Percentiles rank a stretch among this genome's conserved stretches.
Evolutionary conservation across 139 green algal genomes (phyloP).

Genomic region (Chlorella sp.): DNA sequence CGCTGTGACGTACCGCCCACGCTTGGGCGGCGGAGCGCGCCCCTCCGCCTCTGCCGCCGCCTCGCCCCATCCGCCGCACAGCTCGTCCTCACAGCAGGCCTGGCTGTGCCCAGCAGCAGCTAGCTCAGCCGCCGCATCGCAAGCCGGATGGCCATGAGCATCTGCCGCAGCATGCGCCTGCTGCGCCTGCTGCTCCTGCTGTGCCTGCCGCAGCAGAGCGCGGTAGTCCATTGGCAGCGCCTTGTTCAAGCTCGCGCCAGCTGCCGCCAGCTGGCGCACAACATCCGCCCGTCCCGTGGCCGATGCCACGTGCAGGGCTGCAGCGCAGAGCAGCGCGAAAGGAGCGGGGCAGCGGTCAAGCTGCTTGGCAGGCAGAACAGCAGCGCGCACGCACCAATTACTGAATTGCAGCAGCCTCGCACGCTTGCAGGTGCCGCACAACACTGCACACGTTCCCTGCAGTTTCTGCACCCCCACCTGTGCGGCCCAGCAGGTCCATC

Average conservation of each 20-base stretch:
- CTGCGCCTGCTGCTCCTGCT: conserved; percentile 3
- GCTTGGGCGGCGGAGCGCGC: conserved; percentile 22
- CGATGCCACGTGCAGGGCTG: conserved; percentile 49
- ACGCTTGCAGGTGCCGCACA: too few relatives aligned
- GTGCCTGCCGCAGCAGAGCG: conserved; percentile 23
- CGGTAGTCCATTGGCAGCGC: conserved; percentile 48
- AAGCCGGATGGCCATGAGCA: background rate
- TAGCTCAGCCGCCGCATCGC: background rate
- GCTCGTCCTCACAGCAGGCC: background rate
- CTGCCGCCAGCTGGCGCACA: conserved; percentile 48
- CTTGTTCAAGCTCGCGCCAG: conserved; percentile 36
- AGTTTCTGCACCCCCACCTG: background rate
- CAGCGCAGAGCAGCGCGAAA: background rate
- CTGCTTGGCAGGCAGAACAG: too few relatives aligned
- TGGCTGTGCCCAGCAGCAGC: too few relatives aligned
- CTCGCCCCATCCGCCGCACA: background rate
- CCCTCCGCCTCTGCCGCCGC: background rate
- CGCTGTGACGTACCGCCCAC: conserved; percentile 16
- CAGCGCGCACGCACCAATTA: too few relatives aligned
- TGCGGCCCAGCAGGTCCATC: conserved; percentile 37
- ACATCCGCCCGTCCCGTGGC: conserved; percentile 46
- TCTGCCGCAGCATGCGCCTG: background rate
- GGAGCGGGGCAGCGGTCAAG: background rate
- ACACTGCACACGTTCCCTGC: too few relatives aligned
- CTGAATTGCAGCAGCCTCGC: too few relatives aligned